Conservation (phyloP, 1,284 basidiomycete genomes). For the Boletellus deceptivus region DNA sequence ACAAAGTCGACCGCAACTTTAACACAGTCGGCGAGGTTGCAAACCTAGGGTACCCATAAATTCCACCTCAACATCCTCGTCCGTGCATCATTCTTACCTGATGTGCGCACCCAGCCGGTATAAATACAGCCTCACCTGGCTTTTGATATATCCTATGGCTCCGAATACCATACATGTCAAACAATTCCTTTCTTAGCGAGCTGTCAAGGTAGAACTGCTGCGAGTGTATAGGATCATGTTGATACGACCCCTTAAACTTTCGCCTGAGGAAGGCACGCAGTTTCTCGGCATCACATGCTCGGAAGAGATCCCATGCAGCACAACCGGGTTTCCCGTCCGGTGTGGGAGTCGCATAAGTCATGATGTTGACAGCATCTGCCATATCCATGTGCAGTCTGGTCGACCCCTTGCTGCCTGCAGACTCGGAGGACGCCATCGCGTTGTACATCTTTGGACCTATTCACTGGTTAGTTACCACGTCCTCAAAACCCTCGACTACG, state of each 20-base stretch:
- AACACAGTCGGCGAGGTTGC: slow-evolving; percentile 88
- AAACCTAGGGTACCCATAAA: slow-evolving; percentile 47
- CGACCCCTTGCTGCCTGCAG: slow-evolving; percentile 69
- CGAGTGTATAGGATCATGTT: slow-evolving; percentile 86
- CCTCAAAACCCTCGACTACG: not conserved
- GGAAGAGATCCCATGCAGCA: slow-evolving; percentile 92
- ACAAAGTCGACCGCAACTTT: slow-evolving; percentile 98
- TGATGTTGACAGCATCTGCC: slow-evolving; percentile 92
- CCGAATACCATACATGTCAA: slow-evolving; percentile 64
- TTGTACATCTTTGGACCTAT: slow-evolving; percentile 82
- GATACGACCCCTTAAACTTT: slow-evolving; percentile 50
- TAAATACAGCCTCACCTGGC: slow-evolving; percentile 92
- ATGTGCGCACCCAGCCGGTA: slow-evolving; percentile 94
- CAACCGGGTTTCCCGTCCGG: slow-evolving; percentile 70
- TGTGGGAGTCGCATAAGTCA: slow-evolving; percentile 70
- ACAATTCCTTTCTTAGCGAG: slow-evolving; percentile 66
- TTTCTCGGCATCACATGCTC: slow-evolving; percentile 77
- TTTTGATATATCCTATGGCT: slow-evolving; percentile 86
- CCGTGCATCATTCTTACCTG: slow-evolving; percentile 55
- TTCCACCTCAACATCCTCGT: not conserved
- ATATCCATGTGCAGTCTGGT: slow-evolving; percentile 96
- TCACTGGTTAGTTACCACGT: slow-evolving; percentile 31
- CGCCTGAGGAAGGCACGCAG: slow-evolving; percentile 72
- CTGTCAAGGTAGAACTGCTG: slow-evolving; percentile 87
- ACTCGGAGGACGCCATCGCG: slow-evolving; percentile 64